Evolutionary conservation across 192 early-diverging fungal genomes (phyloP).

Genomic region (Radiomyces spectabilis): DNA sequence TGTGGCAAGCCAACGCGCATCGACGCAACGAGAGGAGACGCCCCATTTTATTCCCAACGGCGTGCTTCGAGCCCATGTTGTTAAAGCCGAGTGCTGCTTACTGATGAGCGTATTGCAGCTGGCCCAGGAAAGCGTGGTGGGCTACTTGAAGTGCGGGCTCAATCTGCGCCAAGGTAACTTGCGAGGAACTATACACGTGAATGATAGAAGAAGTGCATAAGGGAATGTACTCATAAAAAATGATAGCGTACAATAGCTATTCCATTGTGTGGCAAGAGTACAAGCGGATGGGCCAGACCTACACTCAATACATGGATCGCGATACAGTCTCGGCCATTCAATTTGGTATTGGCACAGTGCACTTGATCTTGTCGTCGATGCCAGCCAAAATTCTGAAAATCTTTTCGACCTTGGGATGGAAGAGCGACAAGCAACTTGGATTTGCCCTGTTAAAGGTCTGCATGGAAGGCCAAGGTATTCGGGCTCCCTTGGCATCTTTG

Average conservation of each 20-base stretch:
- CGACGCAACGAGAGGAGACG: neutral
- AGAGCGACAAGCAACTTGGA: constrained; percentile 43
- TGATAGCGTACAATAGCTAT: constrained; percentile 43
- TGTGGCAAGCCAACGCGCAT: neutral
- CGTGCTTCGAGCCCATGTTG: constrained; percentile 33
- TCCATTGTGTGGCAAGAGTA: constrained; percentile 47
- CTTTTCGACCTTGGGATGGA: constrained; percentile 44
- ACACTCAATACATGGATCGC: constrained; percentile 36
- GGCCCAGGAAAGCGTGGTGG: constrained; percentile 38
- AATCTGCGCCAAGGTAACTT: constrained; percentile 43
- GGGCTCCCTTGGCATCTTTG: constrained; percentile 43
- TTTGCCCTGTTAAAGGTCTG: constrained; percentile 41
- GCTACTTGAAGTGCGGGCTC: constrained; percentile 41
- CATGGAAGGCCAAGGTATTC: constrained; percentile 38
- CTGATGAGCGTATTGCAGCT: constrained; percentile 38
- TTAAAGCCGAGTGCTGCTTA: constrained; percentile 39
- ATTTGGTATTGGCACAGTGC: constrained; percentile 37
- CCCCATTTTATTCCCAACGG: constrained; percentile 25
- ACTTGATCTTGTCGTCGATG: constrained; percentile 23
- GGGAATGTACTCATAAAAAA: too few relatives aligned
- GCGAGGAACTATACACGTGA: neutral
- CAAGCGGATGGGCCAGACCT: constrained; percentile 43
- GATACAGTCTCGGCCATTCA: constrained; percentile 47
- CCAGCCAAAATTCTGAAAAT: constrained; percentile 28
- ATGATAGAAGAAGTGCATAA: neutral